Conservation (phyloP, 352 stramenopile species). For the Phytophthora europaea region DNA sequence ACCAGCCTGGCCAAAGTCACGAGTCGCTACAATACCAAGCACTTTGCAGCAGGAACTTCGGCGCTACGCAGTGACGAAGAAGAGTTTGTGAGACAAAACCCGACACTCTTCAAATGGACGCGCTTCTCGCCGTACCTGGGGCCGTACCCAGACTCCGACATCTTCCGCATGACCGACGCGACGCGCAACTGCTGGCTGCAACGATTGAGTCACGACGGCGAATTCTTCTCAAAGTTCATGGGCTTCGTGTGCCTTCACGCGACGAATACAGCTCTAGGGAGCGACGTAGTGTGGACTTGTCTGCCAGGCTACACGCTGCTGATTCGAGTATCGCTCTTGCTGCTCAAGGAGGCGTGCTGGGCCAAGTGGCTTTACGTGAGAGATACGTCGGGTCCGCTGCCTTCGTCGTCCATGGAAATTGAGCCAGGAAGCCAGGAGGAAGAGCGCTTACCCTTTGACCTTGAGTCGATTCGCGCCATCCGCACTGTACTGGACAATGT, state of each 20-base stretch:
- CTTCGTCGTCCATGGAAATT: constrained; percentile 44
- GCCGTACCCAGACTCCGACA: constrained; percentile 60
- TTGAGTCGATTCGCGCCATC: constrained; percentile 59
- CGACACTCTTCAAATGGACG: constrained; percentile 71
- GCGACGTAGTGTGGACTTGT: constrained; percentile 55
- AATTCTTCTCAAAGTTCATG: constrained; percentile 85
- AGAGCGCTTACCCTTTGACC: constrained; percentile 52
- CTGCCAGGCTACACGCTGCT: constrained; percentile 72
- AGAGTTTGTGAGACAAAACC: constrained; percentile 60
- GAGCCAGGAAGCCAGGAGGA: constrained; percentile 39
- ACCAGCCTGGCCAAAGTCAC: constrained; percentile 36
- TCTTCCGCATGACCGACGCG: constrained; percentile 64
- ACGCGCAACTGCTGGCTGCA: constrained; percentile 55
- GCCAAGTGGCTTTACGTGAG: constrained; percentile 68
- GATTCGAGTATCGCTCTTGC: constrained; percentile 62
- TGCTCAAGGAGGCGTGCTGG: constrained; percentile 79
- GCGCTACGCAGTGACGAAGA: constrained; percentile 47
- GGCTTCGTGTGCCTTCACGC: constrained; percentile 60
- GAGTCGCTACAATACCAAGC: constrained; percentile 41
- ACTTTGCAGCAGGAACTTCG: constrained; percentile 23
- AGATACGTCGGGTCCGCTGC: constrained; percentile 50
- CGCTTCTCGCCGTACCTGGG: constrained; percentile 68
- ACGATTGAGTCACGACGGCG: constrained; percentile 71
- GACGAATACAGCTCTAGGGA: constrained; percentile 47
- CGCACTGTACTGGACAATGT: constrained; percentile 69